Conservation (phyloP, 768 basidiomycete genomes). For the Mycena alexandri region DNA sequence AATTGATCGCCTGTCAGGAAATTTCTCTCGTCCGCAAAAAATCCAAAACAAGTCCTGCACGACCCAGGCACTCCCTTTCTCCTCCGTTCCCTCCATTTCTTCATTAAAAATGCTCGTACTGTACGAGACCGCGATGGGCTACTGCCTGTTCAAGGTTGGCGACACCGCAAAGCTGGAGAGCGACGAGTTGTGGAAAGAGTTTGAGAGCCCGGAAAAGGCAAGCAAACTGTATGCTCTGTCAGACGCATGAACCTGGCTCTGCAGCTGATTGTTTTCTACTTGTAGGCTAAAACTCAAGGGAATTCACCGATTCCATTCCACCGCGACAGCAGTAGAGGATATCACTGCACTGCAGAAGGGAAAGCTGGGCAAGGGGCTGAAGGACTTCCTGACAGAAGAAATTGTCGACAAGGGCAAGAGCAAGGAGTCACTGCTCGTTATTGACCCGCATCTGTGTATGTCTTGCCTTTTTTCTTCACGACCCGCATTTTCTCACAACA, state of each 20-base stretch:
- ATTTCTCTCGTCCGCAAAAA: conserved; percentile 28
- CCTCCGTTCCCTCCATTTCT: conserved; percentile 29
- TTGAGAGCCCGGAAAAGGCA: conserved; percentile 92
- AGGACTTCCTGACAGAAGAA: conserved; percentile 91
- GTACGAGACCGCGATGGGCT: conserved; percentile 96
- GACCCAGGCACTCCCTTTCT: conserved; percentile 16
- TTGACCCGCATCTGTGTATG: conserved; percentile 92
- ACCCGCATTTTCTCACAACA: conserved; percentile 11
- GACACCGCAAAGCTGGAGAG: conserved; percentile 89
- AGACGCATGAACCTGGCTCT: neutral
- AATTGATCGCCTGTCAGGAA: neutral
- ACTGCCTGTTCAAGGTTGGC: conserved; percentile 97
- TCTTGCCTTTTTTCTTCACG: conserved; percentile 27
- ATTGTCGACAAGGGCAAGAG: conserved; percentile 91
- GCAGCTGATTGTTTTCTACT: conserved; percentile 28
- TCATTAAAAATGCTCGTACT: conserved; percentile 86
- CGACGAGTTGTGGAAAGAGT: conserved; percentile 91
- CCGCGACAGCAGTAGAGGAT: conserved; percentile 97
- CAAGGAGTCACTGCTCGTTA: conserved; percentile 86
- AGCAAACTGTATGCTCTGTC: conserved; percentile 82
- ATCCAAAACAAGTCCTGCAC: conserved; percentile 24
- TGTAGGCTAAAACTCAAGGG: conserved; percentile 92
- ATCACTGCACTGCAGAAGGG: conserved; percentile 93
- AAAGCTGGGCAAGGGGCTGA: conserved; percentile 92
- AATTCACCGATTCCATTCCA: conserved; percentile 96